Percentiles rank a stretch among this genome's conserved stretches.
Conservation (phyloP, 208 protist species). For the Leishmania guyanensis region DNA sequence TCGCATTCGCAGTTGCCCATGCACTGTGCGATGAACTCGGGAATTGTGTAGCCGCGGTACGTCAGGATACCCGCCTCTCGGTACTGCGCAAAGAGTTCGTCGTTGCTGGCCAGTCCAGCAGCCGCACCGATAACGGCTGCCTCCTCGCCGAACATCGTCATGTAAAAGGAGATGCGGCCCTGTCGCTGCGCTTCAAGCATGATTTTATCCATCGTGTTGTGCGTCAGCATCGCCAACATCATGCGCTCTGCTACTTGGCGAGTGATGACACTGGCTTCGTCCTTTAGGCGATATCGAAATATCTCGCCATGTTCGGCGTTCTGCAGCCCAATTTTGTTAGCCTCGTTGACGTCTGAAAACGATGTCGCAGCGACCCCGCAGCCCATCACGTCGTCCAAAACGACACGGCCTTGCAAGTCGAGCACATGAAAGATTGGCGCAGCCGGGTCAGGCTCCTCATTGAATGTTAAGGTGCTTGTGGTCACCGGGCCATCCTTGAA, state of each 20-base stretch:
- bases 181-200: conserved; percentile 94
- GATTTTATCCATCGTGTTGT: conserved; percentile 93
- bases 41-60: conserved; percentile 91
- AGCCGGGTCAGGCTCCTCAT: conserved; percentile 35
- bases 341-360: neutral
- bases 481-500: conserved; percentile 51
- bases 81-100: conserved; percentile 96
- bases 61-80: conserved; percentile 83
- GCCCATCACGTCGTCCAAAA: conserved; percentile 15
- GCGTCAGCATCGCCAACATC: conserved; percentile 92
- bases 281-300: conserved; percentile 27
- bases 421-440: conserved; percentile 68
- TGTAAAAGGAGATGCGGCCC: conserved; percentile 97
- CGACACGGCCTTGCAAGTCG: conserved; percentile 56
- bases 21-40: conserved; percentile 95
- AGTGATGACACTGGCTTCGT: conserved; percentile 28
- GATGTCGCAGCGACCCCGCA: neutral
- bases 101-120: conserved; percentile 83
- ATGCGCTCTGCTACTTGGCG: conserved; percentile 67
- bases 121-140: conserved; percentile 90
- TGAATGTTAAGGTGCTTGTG: conserved; percentile 55
- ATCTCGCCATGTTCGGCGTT: conserved; percentile 25
- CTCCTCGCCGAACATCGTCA: conserved; percentile 97
- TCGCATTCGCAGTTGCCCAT: conserved; percentile 91
- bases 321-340: conserved; percentile 1